Percentiles rank a stretch among this genome's conserved stretches.
phyloP scores from a whole-genome alignment of 371 early-diverging fungal species.

The Mucor irregularis region DNA sequence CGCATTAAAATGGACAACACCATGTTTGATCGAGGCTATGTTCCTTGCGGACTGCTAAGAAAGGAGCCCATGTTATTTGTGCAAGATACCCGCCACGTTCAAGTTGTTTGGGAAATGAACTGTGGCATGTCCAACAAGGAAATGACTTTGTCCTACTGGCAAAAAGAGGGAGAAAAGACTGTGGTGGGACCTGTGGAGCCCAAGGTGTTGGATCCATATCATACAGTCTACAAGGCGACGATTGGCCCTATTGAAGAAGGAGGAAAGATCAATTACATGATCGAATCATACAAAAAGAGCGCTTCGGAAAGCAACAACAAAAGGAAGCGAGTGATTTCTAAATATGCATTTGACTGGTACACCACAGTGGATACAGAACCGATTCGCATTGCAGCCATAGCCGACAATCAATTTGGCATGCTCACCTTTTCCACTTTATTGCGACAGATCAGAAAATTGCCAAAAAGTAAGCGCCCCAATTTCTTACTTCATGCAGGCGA shows the following conservation, averaged over 20 bases:
- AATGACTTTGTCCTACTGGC: conserved; percentile 40
- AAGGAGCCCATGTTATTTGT: conserved; percentile 61
- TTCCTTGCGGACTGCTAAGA: conserved; percentile 51
- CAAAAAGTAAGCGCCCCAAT: conserved; percentile 31
- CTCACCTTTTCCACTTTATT: conserved; percentile 50
- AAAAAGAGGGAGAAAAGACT: background rate
- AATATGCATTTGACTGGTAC: conserved; percentile 36
- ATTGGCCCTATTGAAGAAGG: conserved; percentile 39
- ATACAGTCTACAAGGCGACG: conserved; percentile 54
- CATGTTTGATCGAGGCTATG: conserved; percentile 53
- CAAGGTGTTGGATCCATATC: conserved; percentile 41
- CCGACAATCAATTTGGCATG: conserved; percentile 66
- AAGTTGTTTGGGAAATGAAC: conserved; percentile 66
- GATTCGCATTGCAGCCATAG: conserved; percentile 56
- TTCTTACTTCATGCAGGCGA: conserved; percentile 69
- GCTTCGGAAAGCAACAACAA: background rate
- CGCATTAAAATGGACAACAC: conserved; percentile 56
- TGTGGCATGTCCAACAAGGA: conserved; percentile 44
- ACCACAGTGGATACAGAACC: conserved; percentile 23
- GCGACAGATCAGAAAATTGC: conserved; percentile 37
- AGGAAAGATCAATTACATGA: conserved; percentile 12
- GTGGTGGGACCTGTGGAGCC: conserved; percentile 25
- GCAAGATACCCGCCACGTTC: conserved; percentile 49
- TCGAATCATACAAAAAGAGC: background rate
- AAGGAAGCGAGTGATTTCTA: conserved; percentile 26